Evolutionary conservation across 441 rosid species (phyloP), one percentile per base, ranked within the genome.

Genomic region (Erodium texanum): DNA sequence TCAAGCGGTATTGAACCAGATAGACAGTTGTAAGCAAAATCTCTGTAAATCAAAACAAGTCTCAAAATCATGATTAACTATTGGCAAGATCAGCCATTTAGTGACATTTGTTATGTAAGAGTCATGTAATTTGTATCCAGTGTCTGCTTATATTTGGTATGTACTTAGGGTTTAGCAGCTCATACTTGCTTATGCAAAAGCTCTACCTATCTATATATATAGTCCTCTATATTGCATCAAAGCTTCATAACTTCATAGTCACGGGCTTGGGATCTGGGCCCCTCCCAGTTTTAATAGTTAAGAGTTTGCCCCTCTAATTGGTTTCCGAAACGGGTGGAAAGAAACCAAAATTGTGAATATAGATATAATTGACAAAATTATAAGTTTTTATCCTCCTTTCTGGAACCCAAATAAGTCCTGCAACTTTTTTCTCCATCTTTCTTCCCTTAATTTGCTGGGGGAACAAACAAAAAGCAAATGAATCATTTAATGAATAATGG

Each of bases 11-110:
- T 75, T 22, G 83, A 81, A 56, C 98, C 96, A 62, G 71, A 80
- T 67, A 92, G 78, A 81, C 84, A 88, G 85, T 92, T 92, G 82
- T 84, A 86, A 18, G 93, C 83, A 12, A 92, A 82, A 76, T 92
- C 96, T 74, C 98, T 88, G 22, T 11, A 59, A 59, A 11, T 24
- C 5, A 56, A 24, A 56, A 23, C 14, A 10, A 11, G 14, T 59
- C 23, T 59, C 15, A 11, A 59, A 11, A 23, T 59, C 23, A 59
- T n/a, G n/a, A n/a, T 36, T 36, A 36, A 36, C 41, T 7, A 34
- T 36, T 10, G 9, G 41, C 41, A 36, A 36, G 8, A 36, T 36
- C 41, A 36, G 41, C 41, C 41, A 36, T 10, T 10, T 36, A 36
- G 9, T 36, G 41, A 36, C 41, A 10, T 10, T 36, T 36, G 5